A percentile compares a stretch with the other conserved stretches of the same genome.
Conservation (phyloP, 2,329 filamentous ascomycete species). For the Hymenoscyphus albidus region DNA sequence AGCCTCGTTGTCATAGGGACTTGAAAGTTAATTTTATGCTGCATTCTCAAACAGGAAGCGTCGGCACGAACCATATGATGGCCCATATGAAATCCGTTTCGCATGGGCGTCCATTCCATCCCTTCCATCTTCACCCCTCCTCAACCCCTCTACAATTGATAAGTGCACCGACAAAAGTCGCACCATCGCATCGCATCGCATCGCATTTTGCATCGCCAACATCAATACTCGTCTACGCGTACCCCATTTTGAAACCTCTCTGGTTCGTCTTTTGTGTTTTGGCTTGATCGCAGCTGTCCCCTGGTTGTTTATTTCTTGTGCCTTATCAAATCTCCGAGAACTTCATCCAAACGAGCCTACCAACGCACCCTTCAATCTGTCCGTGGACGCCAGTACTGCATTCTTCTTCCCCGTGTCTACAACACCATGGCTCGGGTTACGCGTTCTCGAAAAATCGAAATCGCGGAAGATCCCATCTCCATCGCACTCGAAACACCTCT, state of each 20-base stretch:
- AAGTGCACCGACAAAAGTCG: conserved; percentile 23
- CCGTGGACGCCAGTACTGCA: neutral
- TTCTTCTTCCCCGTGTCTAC: neutral
- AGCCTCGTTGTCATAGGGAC: neutral
- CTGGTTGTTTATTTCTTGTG: neutral
- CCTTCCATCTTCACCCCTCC: conserved; percentile 9
- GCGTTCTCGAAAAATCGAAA: conserved; percentile 31
- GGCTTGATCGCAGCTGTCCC: conserved; percentile 5
- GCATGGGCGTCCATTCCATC: conserved; percentile 14
- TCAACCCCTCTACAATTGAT: conserved; percentile 23
- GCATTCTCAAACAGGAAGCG: neutral
- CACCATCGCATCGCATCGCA: conserved; percentile 19
- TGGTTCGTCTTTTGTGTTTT: conserved; percentile 12
- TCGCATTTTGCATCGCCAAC: conserved; percentile 15
- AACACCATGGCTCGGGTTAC: conserved; percentile 34
- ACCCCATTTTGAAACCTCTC: conserved; percentile 7
- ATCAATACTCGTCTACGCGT: conserved; percentile 16
- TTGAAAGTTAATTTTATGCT: neutral
- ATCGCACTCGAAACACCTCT: conserved; percentile 23
- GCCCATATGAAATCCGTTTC: neutral
- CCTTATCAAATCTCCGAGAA: conserved; percentile 9
- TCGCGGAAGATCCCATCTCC: conserved; percentile 31
- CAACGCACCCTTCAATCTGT: neutral
- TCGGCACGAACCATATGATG: neutral
- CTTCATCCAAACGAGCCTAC: conserved; percentile 3